Percentiles rank a stretch among this genome's conserved stretches.
These are phyloP conservation scores for Coccomyxa sp. DNA, from an alignment of 139 green algal species.

Conservation along the genomic window DNA sequence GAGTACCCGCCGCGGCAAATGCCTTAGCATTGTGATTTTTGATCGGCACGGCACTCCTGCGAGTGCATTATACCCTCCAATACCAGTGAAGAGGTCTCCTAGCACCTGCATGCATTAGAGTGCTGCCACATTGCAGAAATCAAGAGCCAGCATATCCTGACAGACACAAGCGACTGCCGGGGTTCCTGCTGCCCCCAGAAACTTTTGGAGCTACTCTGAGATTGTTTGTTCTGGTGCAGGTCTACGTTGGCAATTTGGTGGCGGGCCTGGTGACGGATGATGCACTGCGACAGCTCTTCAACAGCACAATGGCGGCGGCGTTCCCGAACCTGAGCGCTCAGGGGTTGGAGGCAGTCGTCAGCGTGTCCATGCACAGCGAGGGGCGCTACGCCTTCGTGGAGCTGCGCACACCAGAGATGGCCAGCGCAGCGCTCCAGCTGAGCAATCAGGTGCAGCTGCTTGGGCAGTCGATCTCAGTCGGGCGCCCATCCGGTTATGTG, in stretches of 20 bases:
- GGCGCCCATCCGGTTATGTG: conserved; percentile 76
- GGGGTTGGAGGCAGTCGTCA: conserved; percentile 67
- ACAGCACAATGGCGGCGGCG: conserved; percentile 53
- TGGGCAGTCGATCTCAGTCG: conserved; percentile 70
- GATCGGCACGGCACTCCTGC: no score
- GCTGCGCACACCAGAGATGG: conserved; percentile 80
- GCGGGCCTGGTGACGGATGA: conserved; percentile 62
- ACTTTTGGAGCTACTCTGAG: no score
- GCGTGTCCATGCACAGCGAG: conserved; percentile 47
- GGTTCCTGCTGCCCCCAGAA: no score
- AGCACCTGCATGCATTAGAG: no score
- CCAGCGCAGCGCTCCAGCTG: conserved; percentile 74
- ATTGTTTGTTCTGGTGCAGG: conserved; percentile 14
- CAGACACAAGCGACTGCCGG: no score
- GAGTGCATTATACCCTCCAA: no score
- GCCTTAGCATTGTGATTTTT: no score
- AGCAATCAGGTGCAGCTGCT: conserved; percentile 71
- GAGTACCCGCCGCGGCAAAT: no score
- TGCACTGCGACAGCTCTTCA: conserved; percentile 72
- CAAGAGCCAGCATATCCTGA: no score
- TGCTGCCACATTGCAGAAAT: no score
- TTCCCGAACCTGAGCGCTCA: conserved; percentile 6
- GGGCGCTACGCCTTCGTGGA: conserved; percentile 84
- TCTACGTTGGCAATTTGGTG: conserved; percentile 78
- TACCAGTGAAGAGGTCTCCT: no score